Evolutionary conservation across 2,329 filamentous ascomycete species (phyloP), one percentile per base, ranked within the genome.

Genomic region (Aspergillus arachidicola): DNA sequence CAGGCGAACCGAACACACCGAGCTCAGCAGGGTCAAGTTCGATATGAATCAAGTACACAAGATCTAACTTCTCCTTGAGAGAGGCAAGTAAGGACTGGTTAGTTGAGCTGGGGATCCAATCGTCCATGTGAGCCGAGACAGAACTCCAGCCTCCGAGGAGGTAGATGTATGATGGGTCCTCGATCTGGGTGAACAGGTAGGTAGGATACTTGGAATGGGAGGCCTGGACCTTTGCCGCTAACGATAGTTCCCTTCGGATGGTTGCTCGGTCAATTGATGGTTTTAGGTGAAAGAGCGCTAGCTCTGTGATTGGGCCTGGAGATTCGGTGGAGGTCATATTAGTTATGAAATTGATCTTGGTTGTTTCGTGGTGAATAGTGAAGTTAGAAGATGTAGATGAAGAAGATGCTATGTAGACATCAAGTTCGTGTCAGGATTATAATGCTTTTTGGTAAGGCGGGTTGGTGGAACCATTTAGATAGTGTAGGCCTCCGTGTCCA

Each of bases 71-170:
- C 6, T 74, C 75, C 51, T 75, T 71, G 4, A 84, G 63, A 21
- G 68, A 64, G 11, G 69, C 66, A 2, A 84, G 67, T 2, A 82
- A 16, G 1, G 69, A 69, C 64, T 81, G 78, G 61, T 85, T 84
- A 1, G 73, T 74, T 14, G 69, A 50, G 0, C 80, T 78, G 0
- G 78, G 76, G 5, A 84, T 77, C 73, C 82, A 84, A 1, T 76
- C 70, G 1, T 77, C 69, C 60, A 76, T 69, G 58, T 85, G 82
- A 58, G 78, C 74, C 1, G 70, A 71, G 3, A 81, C 68, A 3
- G 78, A 82, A 1, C 76, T 72, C 82, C 82, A 84, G 63, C 76
- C 77, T 10, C 81, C 82, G 9, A 84, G 57, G 14, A 84, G 74
- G 68, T 83, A 84, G 23, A 81, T 68, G 12, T 71, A 69, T 0